These are phyloP conservation scores for Metarhizium rileyi DNA, from an alignment of 2,329 filamentous ascomycete genomes.

Conservation along the genomic window DNA sequence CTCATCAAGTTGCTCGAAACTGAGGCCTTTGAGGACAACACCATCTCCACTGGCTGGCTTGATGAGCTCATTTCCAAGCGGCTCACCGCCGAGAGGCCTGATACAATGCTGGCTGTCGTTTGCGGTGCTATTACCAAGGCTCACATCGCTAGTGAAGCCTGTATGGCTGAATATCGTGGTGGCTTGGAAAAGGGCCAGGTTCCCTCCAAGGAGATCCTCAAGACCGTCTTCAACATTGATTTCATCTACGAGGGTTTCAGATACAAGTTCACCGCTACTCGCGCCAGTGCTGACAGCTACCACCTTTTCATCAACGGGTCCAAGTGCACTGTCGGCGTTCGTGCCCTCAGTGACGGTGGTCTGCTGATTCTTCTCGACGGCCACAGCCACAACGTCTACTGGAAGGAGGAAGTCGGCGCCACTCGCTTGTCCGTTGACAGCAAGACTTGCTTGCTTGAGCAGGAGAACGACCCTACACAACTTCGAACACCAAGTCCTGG, in stretches of 20 bases:
- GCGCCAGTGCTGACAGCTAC: conserved; percentile 87
- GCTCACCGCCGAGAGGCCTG: conserved; percentile 88
- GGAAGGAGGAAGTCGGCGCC: conserved; percentile 96
- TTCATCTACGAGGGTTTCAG: conserved; percentile 97
- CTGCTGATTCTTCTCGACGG: conserved; percentile 83
- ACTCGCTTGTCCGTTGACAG: conserved; percentile 93
- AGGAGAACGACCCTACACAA: conserved; percentile 98
- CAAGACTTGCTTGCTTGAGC: conserved; percentile 95
- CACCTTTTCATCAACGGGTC: conserved; percentile 98
- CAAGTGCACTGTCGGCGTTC: conserved; percentile 86
- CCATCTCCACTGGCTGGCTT: conserved; percentile 96
- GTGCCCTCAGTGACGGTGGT: conserved; percentile 87
- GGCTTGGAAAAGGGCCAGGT: conserved; percentile 96
- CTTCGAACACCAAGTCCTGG: conserved; percentile 89
- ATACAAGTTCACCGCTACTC: conserved; percentile 97
- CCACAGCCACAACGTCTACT: conserved; percentile 96
- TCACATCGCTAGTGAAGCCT: conserved; percentile 84
- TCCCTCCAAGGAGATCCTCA: conserved; percentile 89
- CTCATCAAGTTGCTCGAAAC: conserved; percentile 98
- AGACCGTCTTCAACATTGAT: conserved; percentile 94
- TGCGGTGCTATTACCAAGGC: conserved; percentile 93
- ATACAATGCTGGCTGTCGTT: conserved; percentile 86
- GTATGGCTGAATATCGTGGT: conserved; percentile 75
- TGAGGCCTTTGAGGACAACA: conserved; percentile 96
- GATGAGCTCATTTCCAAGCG: conserved; percentile 98